Evolutionary conservation across 345 rosid species (phyloP).

Genomic region (Gossypium turneri): DNA sequence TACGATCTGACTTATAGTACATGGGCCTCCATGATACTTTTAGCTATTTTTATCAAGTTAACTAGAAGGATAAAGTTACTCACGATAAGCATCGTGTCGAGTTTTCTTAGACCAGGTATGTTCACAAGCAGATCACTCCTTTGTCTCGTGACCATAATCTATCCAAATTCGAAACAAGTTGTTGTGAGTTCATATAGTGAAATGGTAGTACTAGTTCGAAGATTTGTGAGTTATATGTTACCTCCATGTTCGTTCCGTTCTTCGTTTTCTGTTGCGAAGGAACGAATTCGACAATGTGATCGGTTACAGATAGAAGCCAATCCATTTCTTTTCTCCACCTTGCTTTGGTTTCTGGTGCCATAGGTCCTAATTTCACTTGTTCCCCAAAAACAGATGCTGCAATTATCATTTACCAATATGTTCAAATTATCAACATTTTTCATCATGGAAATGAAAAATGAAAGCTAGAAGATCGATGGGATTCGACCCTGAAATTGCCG

Average conservation of each 20-base stretch:
- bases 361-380: constrained; percentile 64
- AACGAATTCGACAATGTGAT: constrained; percentile 77
- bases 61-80: constrained; percentile 22
- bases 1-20: no score
- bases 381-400: constrained; percentile 89
- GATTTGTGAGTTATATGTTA: constrained; percentile 10
- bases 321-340: constrained; percentile 89
- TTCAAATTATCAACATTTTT: not conserved
- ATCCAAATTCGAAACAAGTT: constrained; percentile 9
- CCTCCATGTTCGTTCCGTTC: constrained; percentile 80
- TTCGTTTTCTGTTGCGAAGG: constrained; percentile 69
- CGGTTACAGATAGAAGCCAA: constrained; percentile 82
- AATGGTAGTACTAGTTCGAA: not conserved
- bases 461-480: not conserved
- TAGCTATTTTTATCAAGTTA: not conserved
- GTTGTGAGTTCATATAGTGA: not conserved
- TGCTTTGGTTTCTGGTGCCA: constrained; percentile 64
- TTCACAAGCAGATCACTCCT: constrained; percentile 80
- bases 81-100: constrained; percentile 82
- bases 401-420: not conserved
- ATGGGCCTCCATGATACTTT: no score
- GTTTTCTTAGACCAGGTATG: constrained; percentile 83
- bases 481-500: not conserved
- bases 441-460: not conserved
- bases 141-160: constrained; percentile 90